Conservation (phyloP, 2,329 filamentous ascomycete species). For the Ceratocystis diversiconidia region DNA sequence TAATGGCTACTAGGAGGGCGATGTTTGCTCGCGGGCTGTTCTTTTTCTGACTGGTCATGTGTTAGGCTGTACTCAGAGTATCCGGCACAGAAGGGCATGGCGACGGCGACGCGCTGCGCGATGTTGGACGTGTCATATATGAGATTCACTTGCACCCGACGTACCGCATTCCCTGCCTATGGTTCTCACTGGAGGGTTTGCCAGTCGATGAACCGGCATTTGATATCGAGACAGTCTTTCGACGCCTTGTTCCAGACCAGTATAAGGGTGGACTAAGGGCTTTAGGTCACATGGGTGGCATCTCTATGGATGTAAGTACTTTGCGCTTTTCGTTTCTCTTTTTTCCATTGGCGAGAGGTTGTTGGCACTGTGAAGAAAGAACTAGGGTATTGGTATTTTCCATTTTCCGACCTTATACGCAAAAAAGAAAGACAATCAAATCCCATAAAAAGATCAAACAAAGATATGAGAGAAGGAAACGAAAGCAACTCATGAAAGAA, state of each 20-base stretch:
- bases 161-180: slow-evolving; percentile 61
- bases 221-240: slow-evolving; percentile 55
- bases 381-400: slow-evolving; percentile 6
- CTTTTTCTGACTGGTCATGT: slow-evolving; percentile 18
- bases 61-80: slow-evolving; percentile 11
- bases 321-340: slow-evolving; percentile 15
- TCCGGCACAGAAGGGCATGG: neutral
- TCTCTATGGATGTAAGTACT: slow-evolving; percentile 59
- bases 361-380: slow-evolving; percentile 11
- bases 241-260: slow-evolving; percentile 52
- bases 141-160: slow-evolving; percentile 62
- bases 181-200: slow-evolving; percentile 53
- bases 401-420: slow-evolving; percentile 2
- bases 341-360: neutral
- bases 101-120: slow-evolving; percentile 18
- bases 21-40: neutral
- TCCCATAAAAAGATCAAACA: neutral
- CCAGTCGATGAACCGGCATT: slow-evolving; percentile 41
- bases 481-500: neutral
- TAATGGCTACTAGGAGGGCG: neutral
- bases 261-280: slow-evolving; percentile 47
- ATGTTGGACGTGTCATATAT: slow-evolving; percentile 45
- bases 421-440: neutral
- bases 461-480: neutral
- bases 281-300: slow-evolving; percentile 53